phyloP scores from a whole-genome alignment of 1,284 basidiomycete genomes.

The Ustilago crameri region DNA sequence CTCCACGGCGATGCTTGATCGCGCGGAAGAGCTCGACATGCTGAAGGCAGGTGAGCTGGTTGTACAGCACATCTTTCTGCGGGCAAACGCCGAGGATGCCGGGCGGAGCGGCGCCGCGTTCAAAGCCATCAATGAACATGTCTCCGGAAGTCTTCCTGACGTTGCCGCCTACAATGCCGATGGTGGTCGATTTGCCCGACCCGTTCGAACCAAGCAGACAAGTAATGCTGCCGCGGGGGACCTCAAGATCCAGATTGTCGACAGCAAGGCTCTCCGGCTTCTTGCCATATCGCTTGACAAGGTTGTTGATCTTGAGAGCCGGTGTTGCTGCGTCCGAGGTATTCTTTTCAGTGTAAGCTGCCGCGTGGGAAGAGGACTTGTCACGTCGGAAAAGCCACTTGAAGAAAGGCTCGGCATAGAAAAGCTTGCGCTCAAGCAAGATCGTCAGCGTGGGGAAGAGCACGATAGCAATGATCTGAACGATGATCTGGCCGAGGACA shows the following conservation, averaged over 20 bases:
- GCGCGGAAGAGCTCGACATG: constrained; percentile 79
- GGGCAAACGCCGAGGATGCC: constrained; percentile 80
- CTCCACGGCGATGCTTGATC: constrained; percentile 76
- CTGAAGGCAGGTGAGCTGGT: constrained; percentile 79
- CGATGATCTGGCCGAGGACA: constrained; percentile 72
- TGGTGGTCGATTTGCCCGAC: constrained; percentile 80
- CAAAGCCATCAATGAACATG: constrained; percentile 73
- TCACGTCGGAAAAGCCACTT: constrained; percentile 48
- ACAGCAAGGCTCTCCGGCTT: constrained; percentile 64
- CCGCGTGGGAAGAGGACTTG: neutral
- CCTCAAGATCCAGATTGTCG: constrained; percentile 73
- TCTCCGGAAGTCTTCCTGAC: constrained; percentile 74
- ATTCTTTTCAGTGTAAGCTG: constrained; percentile 17
- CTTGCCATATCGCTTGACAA: constrained; percentile 45
- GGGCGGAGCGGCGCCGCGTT: constrained; percentile 68
- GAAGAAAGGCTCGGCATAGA: constrained; percentile 73
- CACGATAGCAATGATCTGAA: constrained; percentile 73
- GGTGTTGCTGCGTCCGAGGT: constrained; percentile 12
- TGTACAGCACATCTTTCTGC: constrained; percentile 84
- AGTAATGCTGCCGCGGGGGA: constrained; percentile 77
- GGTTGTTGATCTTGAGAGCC: constrained; percentile 31
- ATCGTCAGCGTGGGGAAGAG: constrained; percentile 77
- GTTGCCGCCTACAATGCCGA: constrained; percentile 77
- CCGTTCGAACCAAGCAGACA: constrained; percentile 77
- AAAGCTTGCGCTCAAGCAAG: constrained; percentile 74